These are phyloP conservation scores for Eucalyptus tenuipes DNA, from an alignment of 345 rosid species.

Conservation along the genomic window DNA sequence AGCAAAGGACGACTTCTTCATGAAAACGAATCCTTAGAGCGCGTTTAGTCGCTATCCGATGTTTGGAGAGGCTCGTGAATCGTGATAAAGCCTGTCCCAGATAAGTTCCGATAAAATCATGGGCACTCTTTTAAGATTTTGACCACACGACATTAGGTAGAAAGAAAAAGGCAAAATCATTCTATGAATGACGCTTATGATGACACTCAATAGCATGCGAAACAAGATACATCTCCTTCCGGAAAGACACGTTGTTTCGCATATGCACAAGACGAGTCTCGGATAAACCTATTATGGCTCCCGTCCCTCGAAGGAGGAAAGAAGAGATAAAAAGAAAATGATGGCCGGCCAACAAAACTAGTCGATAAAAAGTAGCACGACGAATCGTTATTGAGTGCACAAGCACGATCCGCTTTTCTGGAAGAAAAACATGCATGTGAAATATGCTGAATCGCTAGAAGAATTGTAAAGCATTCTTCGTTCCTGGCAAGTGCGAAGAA, in stretches of 20 bases:
- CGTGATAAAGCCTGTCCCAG: not conserved
- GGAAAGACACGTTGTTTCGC: not conserved
- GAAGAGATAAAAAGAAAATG: not conserved
- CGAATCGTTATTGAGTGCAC: not conserved
- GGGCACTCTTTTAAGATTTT: not conserved
- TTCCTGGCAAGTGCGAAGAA: not conserved
- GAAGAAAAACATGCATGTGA: not conserved
- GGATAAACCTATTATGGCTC: not conserved
- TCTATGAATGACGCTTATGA: not conserved
- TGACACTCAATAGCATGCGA: not conserved
- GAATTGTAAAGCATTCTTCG: not conserved
- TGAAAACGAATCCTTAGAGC: not conserved
- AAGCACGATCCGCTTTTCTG: not conserved
- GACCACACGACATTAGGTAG: not conserved
- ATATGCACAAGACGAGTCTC: not conserved
- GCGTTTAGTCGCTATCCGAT: not conserved
- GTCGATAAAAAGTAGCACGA: not conserved
- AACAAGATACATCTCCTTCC: not conserved
- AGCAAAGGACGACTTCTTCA: not conserved
- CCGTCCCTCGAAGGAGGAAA: not conserved
- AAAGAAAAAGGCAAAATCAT: not conserved
- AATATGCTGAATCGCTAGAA: not conserved
- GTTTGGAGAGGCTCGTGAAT: not conserved
- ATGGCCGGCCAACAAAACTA: not conserved
- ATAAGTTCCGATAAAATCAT: not conserved